Evolutionary conservation across 2,329 filamentous ascomycete species (phyloP).

Genomic region (Clarireedia sp.): DNA sequence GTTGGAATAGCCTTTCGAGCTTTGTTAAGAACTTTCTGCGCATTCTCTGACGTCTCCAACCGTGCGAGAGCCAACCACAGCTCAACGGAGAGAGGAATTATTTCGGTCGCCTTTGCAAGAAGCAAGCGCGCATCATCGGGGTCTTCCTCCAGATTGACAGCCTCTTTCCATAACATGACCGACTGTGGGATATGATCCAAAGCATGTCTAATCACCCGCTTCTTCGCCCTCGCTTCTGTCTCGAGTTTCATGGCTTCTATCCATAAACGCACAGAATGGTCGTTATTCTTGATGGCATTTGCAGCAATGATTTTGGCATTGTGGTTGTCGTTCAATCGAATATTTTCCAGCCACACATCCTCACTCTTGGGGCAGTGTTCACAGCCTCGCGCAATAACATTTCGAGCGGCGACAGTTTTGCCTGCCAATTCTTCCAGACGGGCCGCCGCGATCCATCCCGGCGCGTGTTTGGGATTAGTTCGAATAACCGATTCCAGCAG

Average conservation of each 20-base stretch:
- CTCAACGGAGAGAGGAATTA: constrained; percentile 89
- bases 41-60: constrained; percentile 81
- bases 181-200: constrained; percentile 90
- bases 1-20: constrained; percentile 90
- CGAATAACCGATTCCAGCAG: constrained; percentile 95
- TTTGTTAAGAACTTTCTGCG: constrained; percentile 89
- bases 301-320: constrained; percentile 96
- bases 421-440: constrained; percentile 88
- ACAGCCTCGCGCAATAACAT: constrained; percentile 80
- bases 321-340: constrained; percentile 80
- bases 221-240: constrained; percentile 73
- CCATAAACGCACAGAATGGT: constrained; percentile 83
- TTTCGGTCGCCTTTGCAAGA: constrained; percentile 88
- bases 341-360: constrained; percentile 94
- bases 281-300: constrained; percentile 86
- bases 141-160: constrained; percentile 91
- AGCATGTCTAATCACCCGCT: constrained; percentile 84
- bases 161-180: constrained; percentile 95
- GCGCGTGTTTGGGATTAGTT: constrained; percentile 89
- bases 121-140: constrained; percentile 79
- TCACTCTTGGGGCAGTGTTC: constrained; percentile 89
- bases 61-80: constrained; percentile 91
- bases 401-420: constrained; percentile 81
- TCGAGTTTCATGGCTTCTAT: constrained; percentile 93
- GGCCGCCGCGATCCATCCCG: constrained; percentile 92